Base-by-base conservation (phyloP, 164 flowering plant genomes). In the Echeveria elegans region DNA sequence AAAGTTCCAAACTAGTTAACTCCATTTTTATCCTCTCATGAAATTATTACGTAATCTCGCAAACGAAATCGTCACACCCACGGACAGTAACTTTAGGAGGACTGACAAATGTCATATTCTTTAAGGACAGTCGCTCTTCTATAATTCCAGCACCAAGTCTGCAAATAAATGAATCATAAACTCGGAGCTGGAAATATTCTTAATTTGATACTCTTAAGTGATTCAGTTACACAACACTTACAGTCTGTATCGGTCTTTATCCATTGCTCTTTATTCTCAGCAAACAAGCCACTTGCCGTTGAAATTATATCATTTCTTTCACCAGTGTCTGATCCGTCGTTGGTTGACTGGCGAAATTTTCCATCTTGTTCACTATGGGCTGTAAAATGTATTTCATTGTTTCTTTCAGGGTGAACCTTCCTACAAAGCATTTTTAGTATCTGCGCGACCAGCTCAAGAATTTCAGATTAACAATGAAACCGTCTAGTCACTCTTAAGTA, bases 211-310 rank as follows among this genome's bases (percentile, higher is more conserved):
- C n/a, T n/a, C n/a, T n/a, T 59, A 59, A 10, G 15, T 14, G 26
- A 59, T 2, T 59, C 63, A 59, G 43, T n/a, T 26, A 52, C 4
- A 68, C 4, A 68, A 5, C 60, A 79, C 88, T 82, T 82, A 80
- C 88, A 84, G 66, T 84, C 82, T 71, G 79, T 73, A 65, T 84
- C 88, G 60, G 85, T 84, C 72, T 75, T 82, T 70, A 84, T 80
- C 88, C 88, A 84, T 64, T 77, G 82, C 75, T 75, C 88, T 45
- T 73, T 30, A 32, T 73, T 76, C 48, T 63, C 73, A 47, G 61
- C 72, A 23, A n/a, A 29, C 26, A 41, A 10, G 11, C 47, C 58
- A 11, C 19, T 65, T 19, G 67, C 64, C 38, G 32, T 48, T 56
- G 31, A 60, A 61, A 60, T 67, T 45, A 23, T 37, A 58, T 64